Evolutionary conservation across 2,329 filamentous ascomycete species (phyloP), one percentile per base, ranked within the genome.

Genomic region (Aspergillus felis): DNA sequence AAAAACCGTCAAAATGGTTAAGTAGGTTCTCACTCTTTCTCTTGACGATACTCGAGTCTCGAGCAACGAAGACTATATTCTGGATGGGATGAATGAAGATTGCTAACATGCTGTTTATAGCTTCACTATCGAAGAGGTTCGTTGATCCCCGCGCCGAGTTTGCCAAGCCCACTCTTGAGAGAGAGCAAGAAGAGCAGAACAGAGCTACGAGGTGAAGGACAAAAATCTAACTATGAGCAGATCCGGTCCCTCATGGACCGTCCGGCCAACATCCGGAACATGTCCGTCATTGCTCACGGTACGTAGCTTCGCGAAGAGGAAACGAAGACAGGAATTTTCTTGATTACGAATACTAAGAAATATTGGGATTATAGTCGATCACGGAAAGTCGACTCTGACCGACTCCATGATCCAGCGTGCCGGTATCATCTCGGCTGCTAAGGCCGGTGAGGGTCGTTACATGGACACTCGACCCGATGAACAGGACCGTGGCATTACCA

Each of bases 251-350:
- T 80, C 70, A 81, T 81, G 78, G 76, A 80, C 74, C 74, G 75
- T 63, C 76, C 73, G 72, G 79, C 79, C 74, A 87, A 87, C 80
- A 87, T 88, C 79, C 83, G 86, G 76, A 97, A 97, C 88, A 97
- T 97, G 93, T 97, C 92, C 84, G 94, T 99, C 80, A 97, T 97
- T 91, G 94, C 94, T 80, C 94, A 99, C 85, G 92, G 84, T 86
- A 80, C 76, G 82, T 74, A 20, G 9, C 50, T 51, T 29, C 48
- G 57, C 8, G n/a, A 24, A 20, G n/a, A 24, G 42, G 22, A 20
- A 24, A 14, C 9, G 42, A 14, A 46, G 42, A 24, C 42, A 20
- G 42, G 42, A 20, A 12, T 46, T 46, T 46, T 24, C 42, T 47
- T 47, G 44, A 47, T 47, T 47, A 47, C 44, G 27, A 47, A 57